A percentile compares a stretch with the other conserved stretches of the same genome.
phyloP scores from a whole-genome alignment of 2,329 filamentous ascomycete species.

The Teratosphaeria nubilosa region DNA sequence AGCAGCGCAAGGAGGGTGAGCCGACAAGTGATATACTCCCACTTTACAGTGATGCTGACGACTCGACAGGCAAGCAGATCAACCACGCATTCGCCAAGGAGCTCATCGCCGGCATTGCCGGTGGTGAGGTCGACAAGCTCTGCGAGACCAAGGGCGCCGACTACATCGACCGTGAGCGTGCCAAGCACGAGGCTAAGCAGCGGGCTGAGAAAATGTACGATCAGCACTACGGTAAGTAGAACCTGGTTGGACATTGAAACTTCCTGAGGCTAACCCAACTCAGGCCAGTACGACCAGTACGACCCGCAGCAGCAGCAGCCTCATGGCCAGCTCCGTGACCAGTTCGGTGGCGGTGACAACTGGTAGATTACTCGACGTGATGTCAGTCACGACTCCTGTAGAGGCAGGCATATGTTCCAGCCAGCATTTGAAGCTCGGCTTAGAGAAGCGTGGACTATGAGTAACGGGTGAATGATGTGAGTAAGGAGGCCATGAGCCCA shows the following conservation, averaged over 20 bases:
- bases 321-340: constrained; percentile 22
- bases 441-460: neutral
- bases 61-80: constrained; percentile 53
- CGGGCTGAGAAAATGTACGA: constrained; percentile 39
- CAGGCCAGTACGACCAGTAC: constrained; percentile 32
- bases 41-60: constrained; percentile 10
- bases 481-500: neutral
- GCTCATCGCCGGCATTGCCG: constrained; percentile 60
- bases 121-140: constrained; percentile 66
- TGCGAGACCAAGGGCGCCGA: constrained; percentile 47
- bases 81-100: constrained; percentile 70
- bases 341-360: constrained; percentile 24
- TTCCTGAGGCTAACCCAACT: constrained; percentile 19
- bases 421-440: neutral
- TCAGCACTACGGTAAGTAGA: constrained; percentile 32
- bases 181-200: constrained; percentile 34
- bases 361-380: constrained; percentile 41
- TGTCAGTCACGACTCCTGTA: neutral
- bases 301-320: constrained; percentile 29
- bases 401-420: neutral
- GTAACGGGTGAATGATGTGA: neutral
- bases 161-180: constrained; percentile 38
- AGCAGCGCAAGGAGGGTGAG: constrained; percentile 53
- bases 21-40: neutral
- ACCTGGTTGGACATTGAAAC: neutral